phyloP scores from a whole-genome alignment of 441 rosid genomes.

The Capsella rubella region DNA sequence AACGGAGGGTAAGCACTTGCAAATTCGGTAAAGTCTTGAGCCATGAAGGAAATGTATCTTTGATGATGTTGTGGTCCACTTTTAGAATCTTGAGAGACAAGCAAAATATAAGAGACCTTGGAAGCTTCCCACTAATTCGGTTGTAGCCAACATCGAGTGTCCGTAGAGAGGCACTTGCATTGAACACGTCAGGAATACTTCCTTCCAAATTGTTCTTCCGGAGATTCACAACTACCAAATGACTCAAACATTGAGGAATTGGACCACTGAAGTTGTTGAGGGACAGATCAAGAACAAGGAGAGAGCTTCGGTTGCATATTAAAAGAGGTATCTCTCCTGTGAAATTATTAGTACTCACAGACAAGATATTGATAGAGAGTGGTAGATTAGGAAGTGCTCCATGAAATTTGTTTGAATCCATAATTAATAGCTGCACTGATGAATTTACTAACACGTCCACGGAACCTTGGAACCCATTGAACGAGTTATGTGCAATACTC shows the following conservation, averaged over 20 bases:
- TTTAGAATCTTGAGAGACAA: conserved; percentile 42
- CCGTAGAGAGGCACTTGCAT: conserved; percentile 9
- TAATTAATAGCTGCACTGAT: background rate
- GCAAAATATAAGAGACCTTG: conserved; percentile 56
- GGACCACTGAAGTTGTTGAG: background rate
- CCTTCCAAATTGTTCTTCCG: conserved; percentile 50
- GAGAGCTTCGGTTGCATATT: too few species aligned
- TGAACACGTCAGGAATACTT: conserved; percentile 37
- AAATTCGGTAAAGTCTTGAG: conserved; percentile 48
- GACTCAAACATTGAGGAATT: conserved; percentile 24
- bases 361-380: too few species aligned
- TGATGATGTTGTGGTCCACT: conserved; percentile 51
- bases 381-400: too few species aligned
- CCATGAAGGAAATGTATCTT: conserved; percentile 53
- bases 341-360: too few species aligned
- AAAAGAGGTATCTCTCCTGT: too few species aligned
- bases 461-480: conserved; percentile 36
- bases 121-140: conserved; percentile 46
- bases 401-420: too few species aligned
- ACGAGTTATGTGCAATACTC: conserved; percentile 15
- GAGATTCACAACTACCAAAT: conserved; percentile 43
- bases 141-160: conserved; percentile 54
- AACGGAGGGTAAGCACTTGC: conserved; percentile 55
- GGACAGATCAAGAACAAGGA: too few species aligned
- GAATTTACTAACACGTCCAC: conserved; percentile 11